A percentile compares a stretch with the other conserved stretches of the same genome.
Evolutionary conservation across 345 rosid genomes (phyloP).

Genomic region (Euphorbia peplus): DNA sequence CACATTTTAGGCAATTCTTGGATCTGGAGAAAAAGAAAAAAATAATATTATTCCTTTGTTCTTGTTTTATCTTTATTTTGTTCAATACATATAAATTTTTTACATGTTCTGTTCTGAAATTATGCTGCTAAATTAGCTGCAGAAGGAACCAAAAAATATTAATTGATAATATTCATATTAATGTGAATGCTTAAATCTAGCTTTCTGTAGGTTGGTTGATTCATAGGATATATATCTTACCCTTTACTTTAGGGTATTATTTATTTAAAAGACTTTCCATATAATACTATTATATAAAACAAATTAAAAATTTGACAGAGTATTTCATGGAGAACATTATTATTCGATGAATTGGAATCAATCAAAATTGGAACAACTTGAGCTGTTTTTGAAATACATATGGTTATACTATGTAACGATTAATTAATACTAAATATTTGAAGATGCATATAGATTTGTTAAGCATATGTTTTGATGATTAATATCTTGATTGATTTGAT

Average conservation of each 20-base stretch:
- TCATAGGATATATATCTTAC: neutral
- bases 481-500: neutral
- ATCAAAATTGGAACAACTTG: neutral
- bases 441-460: neutral
- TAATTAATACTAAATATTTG: neutral
- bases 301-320: neutral
- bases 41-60: too few species aligned
- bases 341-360: neutral
- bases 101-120: neutral
- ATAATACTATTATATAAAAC: too few species aligned
- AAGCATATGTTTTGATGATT: neutral
- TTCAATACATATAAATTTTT: slow-evolving; percentile 3
- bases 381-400: neutral
- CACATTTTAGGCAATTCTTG: slow-evolving; percentile 23
- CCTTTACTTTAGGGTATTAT: neutral
- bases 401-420: neutral
- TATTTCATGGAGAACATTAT: neutral
- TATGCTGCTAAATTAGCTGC: neutral
- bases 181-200: slow-evolving; percentile 6
- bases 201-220: neutral
- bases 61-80: slow-evolving; percentile 7
- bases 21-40: too few species aligned
- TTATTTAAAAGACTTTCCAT: neutral
- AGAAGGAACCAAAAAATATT: neutral
- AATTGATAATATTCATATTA: neutral